Percentiles rank a stretch among this genome's conserved stretches.
Evolutionary conservation across 495 filamentous ascomycete species (phyloP).

Genomic region (Penicillium egyptiacum): DNA sequence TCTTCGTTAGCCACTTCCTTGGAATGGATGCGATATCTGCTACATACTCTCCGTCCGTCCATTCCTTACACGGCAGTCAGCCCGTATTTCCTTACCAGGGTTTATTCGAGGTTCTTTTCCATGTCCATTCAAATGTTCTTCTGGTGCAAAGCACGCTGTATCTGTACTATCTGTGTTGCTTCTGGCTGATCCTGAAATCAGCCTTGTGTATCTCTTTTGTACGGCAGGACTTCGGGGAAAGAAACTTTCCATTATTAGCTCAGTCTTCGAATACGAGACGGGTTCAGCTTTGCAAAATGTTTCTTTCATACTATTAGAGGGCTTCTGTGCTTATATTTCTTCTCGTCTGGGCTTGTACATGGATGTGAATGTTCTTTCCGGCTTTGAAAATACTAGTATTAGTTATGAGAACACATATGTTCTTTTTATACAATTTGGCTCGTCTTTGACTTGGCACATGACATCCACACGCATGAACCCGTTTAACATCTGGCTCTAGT

Average conservation of each 20-base stretch:
- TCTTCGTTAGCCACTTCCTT: neutral
- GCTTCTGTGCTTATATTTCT: neutral
- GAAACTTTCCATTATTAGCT: neutral
- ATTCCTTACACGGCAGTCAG: neutral
- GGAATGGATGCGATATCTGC: neutral
- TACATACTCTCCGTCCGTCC: neutral
- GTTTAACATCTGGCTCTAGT: neutral
- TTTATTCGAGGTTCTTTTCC: neutral
- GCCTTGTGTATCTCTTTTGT: neutral
- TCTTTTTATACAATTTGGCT: neutral
- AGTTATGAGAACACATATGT: neutral
- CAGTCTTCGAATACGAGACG: constrained; percentile 7
- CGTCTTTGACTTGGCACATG: neutral
- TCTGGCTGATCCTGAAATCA: neutral
- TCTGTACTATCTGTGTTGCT: constrained; percentile 1
- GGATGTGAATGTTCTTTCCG: neutral
- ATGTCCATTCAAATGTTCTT: neutral
- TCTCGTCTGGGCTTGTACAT: neutral
- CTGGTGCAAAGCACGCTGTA: neutral
- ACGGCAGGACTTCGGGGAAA: neutral
- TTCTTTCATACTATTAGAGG: neutral
- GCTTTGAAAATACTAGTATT: neutral
- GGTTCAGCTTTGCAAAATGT: neutral
- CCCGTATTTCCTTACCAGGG: neutral
- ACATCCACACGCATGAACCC: neutral